Conservation (phyloP, 805 yeast genomes). For the Candida ficus region DNA sequence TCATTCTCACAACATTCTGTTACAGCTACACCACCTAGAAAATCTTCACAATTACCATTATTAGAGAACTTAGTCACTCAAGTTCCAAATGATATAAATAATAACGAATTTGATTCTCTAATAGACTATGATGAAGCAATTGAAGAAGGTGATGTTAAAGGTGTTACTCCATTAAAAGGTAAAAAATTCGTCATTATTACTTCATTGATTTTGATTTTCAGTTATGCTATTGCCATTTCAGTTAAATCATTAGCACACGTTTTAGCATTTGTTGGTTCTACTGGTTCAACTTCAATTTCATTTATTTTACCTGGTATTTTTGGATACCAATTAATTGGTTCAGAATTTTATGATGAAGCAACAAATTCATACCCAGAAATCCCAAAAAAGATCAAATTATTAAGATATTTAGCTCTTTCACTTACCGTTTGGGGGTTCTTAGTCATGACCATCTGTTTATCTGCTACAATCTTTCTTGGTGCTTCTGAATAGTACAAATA, state of each 20-base stretch:
- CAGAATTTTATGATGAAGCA: constrained; percentile 29
- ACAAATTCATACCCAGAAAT: constrained; percentile 26
- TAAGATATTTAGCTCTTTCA: constrained; percentile 33
- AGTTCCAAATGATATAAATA: neutral
- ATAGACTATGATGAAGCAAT: constrained; percentile 24
- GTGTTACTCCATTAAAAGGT: constrained; percentile 25
- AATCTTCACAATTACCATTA: constrained; percentile 3
- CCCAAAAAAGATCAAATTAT: constrained; percentile 22
- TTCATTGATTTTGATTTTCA: constrained; percentile 41
- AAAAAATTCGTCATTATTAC: constrained; percentile 48
- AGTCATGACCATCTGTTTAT: constrained; percentile 49
- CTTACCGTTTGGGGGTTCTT: constrained; percentile 43
- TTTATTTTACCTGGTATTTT: constrained; percentile 87
- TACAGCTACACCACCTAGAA: constrained; percentile 2
- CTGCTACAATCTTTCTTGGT: constrained; percentile 29
- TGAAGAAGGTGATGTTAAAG: constrained; percentile 26
- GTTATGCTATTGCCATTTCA: constrained; percentile 60
- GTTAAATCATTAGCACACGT: constrained; percentile 76
- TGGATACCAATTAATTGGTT: constrained; percentile 68
- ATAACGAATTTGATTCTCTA: constrained; percentile 8
- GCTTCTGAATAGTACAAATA: constrained; percentile 17
- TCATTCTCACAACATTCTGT: neutral
- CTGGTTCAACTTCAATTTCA: constrained; percentile 89
- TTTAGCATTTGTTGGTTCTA: constrained; percentile 84
- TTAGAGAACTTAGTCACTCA: constrained; percentile 1